Evolutionary conservation across 352 stramenopile species (phyloP), one percentile per base, ranked within the genome.

Genomic region (Pythium chondricola): DNA sequence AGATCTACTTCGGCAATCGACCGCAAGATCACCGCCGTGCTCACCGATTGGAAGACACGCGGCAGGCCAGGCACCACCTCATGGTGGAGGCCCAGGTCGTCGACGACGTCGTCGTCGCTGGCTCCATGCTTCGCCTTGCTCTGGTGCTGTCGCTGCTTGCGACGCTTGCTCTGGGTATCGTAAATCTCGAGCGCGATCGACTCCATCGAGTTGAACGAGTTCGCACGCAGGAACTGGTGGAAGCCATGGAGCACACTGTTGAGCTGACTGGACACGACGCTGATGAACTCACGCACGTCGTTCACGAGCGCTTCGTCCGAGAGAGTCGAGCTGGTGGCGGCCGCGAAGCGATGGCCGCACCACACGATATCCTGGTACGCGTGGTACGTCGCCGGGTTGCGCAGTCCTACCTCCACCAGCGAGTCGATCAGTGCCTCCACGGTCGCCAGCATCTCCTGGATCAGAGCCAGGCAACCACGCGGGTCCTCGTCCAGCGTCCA

Each of bases 301-400:
- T 27, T 29, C 1, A 20, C 8, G 2, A 66, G 13, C 7, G 58
- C 32, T 9, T 65, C 26, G n/a, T 52, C 47, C 10, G 61, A 30
- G 6, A 27, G n/a, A 17, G 38, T 16, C 14, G 26, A 48, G 17
- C 56, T 47, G 21, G 13, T 43, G 8, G 27, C 27, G 22, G 24
- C 39, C 4, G 48, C 42, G 29, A 67, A 59, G 9, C 43, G 52
- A 35, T 92, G 80, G 1, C 77, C 83, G 32, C 78, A 83, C 83
- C 83, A 95, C n/a, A 87, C 67, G 39, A 95, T 79, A 32, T 95
- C 80, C 50, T 95, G 79, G 52, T 90, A 93, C 6, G 75, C 74
- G 38, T 83, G 69, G 53, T 81, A 90, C 13, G 59, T 85, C 16
- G 72, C 59, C 17, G 81, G 78, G 37, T 75, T 71, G 4, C 81